Evolutionary conservation across 2,329 filamentous ascomycete genomes (phyloP).

Genomic region (Pseudogymnoascus sp.): DNA sequence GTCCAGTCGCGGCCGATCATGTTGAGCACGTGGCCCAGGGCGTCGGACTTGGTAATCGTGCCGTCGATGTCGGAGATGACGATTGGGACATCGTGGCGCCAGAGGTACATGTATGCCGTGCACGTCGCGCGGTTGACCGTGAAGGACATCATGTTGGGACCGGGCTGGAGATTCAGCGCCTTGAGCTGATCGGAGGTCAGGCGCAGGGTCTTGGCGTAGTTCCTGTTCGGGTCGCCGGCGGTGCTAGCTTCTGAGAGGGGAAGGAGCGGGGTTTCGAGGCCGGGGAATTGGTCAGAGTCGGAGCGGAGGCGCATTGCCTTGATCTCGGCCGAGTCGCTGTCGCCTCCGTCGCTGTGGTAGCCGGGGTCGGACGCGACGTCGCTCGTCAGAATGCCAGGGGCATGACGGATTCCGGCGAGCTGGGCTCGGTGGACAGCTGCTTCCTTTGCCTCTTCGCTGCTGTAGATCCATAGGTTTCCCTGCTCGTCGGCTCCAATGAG

Average conservation of each 20-base stretch:
- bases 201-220: constrained; percentile 93
- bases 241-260: constrained; percentile 51
- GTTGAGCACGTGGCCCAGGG: constrained; percentile 86
- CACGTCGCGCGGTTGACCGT: constrained; percentile 94
- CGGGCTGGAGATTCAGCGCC: constrained; percentile 70
- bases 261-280: constrained; percentile 49
- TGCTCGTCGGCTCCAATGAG: constrained; percentile 92
- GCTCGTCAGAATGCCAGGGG: constrained; percentile 19
- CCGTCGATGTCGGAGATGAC: constrained; percentile 98
- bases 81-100: constrained; percentile 84
- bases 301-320: constrained; percentile 51
- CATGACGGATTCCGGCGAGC: constrained; percentile 44
- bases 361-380: constrained; percentile 89
- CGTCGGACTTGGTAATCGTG: constrained; percentile 97
- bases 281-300: constrained; percentile 59
- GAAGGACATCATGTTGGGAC: constrained; percentile 92
- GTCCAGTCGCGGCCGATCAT: constrained; percentile 99
- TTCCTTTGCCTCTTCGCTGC: constrained; percentile 92
- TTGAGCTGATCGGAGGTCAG: constrained; percentile 94
- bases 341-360: constrained; percentile 81
- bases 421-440: constrained; percentile 64
- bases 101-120: constrained; percentile 86
- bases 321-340: constrained; percentile 48
- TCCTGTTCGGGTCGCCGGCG: constrained; percentile 65
- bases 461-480: constrained; percentile 99